A percentile compares a stretch with the other conserved stretches of the same genome.
Conservation (phyloP, 257 asterid genomes). For the Solanum clarkiae region DNA sequence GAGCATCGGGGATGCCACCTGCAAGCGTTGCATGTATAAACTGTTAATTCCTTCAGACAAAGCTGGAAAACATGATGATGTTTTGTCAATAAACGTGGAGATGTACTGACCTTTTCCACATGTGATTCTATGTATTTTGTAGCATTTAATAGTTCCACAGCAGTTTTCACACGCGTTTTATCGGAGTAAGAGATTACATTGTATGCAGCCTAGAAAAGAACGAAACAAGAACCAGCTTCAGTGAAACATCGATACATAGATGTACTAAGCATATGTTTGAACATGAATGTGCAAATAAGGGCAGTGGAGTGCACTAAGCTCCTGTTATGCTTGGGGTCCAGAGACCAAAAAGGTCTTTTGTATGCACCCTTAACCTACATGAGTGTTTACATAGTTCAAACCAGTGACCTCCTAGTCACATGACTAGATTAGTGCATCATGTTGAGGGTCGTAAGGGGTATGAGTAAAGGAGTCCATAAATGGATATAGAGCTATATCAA, state of each 20-base stretch:
- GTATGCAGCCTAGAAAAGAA: slow-evolving; percentile 58
- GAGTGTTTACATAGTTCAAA: neutral
- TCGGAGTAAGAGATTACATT: slow-evolving; percentile 84
- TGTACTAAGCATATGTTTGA: neutral
- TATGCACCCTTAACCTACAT: neutral
- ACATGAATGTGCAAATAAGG: neutral
- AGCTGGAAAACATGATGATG: neutral
- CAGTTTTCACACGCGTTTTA: slow-evolving; percentile 73
- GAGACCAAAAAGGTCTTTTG: neutral
- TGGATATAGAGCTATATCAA: neutral
- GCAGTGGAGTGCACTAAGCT: neutral
- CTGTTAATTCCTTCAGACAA: neutral
- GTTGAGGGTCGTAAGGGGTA: neutral
- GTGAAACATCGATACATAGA: neutral
- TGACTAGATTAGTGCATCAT: neutral
- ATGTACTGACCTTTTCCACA: slow-evolving; percentile 55
- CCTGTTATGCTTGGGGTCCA: neutral
- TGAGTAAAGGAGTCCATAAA: neutral
- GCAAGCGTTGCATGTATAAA: neutral
- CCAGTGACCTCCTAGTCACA: neutral
- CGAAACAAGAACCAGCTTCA: neutral
- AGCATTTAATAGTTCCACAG: slow-evolving; percentile 82
- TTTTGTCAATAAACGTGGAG: neutral
- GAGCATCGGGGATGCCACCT: slow-evolving; percentile 77
- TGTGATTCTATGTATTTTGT: slow-evolving; percentile 66